Evolutionary conservation across 306 rosid genomes (phyloP).

Genomic region (Rosa persica): DNA sequence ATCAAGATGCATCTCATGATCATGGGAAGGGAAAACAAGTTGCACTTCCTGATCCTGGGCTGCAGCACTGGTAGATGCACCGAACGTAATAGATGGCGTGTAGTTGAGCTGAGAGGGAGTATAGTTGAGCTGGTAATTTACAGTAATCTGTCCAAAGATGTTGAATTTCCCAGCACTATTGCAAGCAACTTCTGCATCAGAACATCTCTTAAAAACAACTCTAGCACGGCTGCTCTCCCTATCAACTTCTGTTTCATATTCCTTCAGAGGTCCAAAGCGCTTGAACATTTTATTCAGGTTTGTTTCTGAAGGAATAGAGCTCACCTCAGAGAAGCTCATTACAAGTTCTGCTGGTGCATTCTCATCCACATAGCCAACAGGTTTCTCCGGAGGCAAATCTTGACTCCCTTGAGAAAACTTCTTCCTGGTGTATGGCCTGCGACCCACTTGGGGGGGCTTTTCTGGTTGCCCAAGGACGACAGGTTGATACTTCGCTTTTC

Average conservation of each 20-base stretch:
- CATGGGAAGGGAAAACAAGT: constrained; percentile 50
- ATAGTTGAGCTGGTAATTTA: constrained; percentile 82
- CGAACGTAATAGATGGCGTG: constrained; percentile 64
- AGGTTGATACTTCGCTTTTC: constrained; percentile 51
- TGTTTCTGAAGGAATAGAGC: constrained; percentile 74
- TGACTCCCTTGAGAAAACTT: constrained; percentile 41
- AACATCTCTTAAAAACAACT: constrained; percentile 76
- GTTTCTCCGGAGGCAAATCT: constrained; percentile 51
- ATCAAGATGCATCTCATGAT: constrained; percentile 50
- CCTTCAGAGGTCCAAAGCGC: constrained; percentile 91
- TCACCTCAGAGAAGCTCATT: constrained; percentile 85
- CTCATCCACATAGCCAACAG: constrained; percentile 64
- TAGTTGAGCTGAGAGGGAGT: constrained; percentile 68
- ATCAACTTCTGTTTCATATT: constrained; percentile 91
- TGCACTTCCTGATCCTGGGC: constrained; percentile 76
- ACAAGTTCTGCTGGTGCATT: constrained; percentile 83
- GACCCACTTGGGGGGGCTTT: constrained; percentile 58
- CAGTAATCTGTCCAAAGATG: constrained; percentile 74
- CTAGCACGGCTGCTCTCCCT: constrained; percentile 84
- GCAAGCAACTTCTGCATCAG: constrained; percentile 86
- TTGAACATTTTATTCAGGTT: constrained; percentile 79
- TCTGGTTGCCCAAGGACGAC: constrained; percentile 42
- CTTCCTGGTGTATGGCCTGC: constrained; percentile 76
- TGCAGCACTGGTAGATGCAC: constrained; percentile 56
- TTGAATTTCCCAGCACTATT: constrained; percentile 87